Evolutionary conservation across 768 basidiomycete genomes (phyloP).

Genomic region (Xerocomus potaroensis): DNA sequence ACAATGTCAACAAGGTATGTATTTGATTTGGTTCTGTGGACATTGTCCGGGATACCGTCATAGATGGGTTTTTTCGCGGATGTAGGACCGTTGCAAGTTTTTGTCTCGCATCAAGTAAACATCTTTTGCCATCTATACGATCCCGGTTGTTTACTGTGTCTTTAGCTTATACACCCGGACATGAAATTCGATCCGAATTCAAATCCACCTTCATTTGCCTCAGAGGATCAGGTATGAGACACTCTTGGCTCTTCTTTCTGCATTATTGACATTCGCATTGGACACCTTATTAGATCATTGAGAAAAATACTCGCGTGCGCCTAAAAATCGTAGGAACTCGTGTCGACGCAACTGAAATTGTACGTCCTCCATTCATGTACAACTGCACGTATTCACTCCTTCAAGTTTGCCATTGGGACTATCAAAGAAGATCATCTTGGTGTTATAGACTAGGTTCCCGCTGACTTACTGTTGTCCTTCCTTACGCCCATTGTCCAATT

Average conservation of each 20-base stretch:
- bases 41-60: not conserved
- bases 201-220: conserved; percentile 94
- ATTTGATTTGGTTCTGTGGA: not conserved
- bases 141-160: conserved; percentile 4
- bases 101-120: conserved; percentile 89
- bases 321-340: conserved; percentile 98
- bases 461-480: not conserved
- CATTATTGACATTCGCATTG: too few relatives aligned
- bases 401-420: conserved; percentile 91
- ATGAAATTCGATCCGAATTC: conserved; percentile 94
- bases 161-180: conserved; percentile 90
- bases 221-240: conserved; percentile 69
- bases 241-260: not conserved
- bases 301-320: conserved; percentile 88
- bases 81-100: conserved; percentile 90
- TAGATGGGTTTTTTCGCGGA: conserved; percentile 99
- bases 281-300: conserved; percentile 70
- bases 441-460: conserved; percentile 62
- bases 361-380: conserved; percentile 37
- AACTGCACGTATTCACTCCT: conserved; percentile 1
- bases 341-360: conserved; percentile 97
- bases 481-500: not conserved
- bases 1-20: conserved; percentile 87
- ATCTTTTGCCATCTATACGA: conserved; percentile 21
- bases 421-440: conserved; percentile 99